These are phyloP conservation scores for Aspergillus neotritici DNA, from an alignment of 2,329 filamentous ascomycete genomes.

Conservation along the genomic window DNA sequence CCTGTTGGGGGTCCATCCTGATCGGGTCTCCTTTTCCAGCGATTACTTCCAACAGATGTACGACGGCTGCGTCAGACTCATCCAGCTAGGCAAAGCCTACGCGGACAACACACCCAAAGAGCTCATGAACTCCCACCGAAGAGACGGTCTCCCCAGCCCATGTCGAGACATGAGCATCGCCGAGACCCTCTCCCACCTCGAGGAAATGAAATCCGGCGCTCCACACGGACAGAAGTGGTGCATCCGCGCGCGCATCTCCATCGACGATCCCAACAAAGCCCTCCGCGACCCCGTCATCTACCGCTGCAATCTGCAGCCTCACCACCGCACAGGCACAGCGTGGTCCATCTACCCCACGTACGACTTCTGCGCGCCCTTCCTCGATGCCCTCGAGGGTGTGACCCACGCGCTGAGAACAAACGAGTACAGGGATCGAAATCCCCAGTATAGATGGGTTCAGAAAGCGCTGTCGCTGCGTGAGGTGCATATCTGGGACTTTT, in stretches of 20 bases:
- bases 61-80: slow-evolving; percentile 74
- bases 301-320: slow-evolving; percentile 69
- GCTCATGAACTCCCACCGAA: slow-evolving; percentile 77
- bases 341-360: slow-evolving; percentile 66
- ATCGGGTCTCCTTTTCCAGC: slow-evolving; percentile 83
- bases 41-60: slow-evolving; percentile 95
- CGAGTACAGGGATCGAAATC: slow-evolving; percentile 51
- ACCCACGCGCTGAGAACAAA: slow-evolving; percentile 61
- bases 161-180: slow-evolving; percentile 72
- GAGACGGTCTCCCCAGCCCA: slow-evolving; percentile 77
- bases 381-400: slow-evolving; percentile 59
- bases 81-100: slow-evolving; percentile 82
- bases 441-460: slow-evolving; percentile 49
- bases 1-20: slow-evolving; percentile 86
- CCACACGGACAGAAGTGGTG: slow-evolving; percentile 78
- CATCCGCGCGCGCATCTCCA: slow-evolving; percentile 89
- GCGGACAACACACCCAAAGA: slow-evolving; percentile 91
- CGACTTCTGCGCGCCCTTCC: slow-evolving; percentile 60
- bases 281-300: slow-evolving; percentile 97
- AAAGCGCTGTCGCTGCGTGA: slow-evolving; percentile 42
- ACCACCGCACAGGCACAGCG: slow-evolving; percentile 58
- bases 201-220: slow-evolving; percentile 86
- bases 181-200: slow-evolving; percentile 78
- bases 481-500: slow-evolving; percentile 49
- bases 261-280: slow-evolving; percentile 89